Evolutionary conservation across 257 asterid species (phyloP).

Genomic region (Nemophila menziesii): DNA sequence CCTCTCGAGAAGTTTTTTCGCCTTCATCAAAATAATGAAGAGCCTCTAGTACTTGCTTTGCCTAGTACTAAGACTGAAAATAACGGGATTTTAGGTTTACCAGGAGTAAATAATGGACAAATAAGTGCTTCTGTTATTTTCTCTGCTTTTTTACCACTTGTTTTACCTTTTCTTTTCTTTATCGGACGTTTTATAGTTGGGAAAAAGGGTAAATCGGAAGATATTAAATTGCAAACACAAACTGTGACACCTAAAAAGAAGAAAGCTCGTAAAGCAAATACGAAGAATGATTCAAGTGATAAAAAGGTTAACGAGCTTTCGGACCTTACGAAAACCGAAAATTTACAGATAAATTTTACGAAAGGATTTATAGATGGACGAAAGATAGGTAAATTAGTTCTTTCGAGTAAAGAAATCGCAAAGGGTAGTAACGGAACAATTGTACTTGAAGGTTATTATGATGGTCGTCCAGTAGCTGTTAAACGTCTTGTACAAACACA

Average conservation of each 20-base stretch:
- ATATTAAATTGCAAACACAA: constrained; percentile 27
- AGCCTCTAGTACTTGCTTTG: constrained; percentile 31
- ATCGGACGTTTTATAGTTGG: constrained; percentile 9
- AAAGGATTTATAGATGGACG: constrained; percentile 30
- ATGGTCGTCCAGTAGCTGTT: constrained; percentile 83
- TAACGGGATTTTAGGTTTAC: constrained; percentile 21
- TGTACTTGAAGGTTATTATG: constrained; percentile 73
- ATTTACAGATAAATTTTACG: constrained; percentile 16
- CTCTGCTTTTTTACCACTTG: constrained; percentile 23
- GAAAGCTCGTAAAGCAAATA: constrained; percentile 45
- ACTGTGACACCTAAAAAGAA: constrained; percentile 36
- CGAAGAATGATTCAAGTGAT: constrained; percentile 16
- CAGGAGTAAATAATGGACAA: constrained; percentile 22
- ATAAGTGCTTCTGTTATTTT: constrained; percentile 19
- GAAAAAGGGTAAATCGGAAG: constrained; percentile 23
- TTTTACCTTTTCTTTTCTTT: constrained; percentile 19
- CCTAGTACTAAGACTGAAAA: constrained; percentile 24
- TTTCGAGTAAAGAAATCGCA: constrained; percentile 55
- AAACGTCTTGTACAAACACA: constrained; percentile 83
- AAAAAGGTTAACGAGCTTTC: constrained; percentile 18
- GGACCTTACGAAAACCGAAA: constrained; percentile 12
- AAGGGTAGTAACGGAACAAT: constrained; percentile 90
- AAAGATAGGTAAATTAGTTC: constrained; percentile 56
- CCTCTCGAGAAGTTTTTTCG: constrained; percentile 18
- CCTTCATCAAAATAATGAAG: constrained; percentile 19